phyloP scores from a whole-genome alignment of 2,329 filamentous ascomycete species.

The Monilinia polystroma region DNA sequence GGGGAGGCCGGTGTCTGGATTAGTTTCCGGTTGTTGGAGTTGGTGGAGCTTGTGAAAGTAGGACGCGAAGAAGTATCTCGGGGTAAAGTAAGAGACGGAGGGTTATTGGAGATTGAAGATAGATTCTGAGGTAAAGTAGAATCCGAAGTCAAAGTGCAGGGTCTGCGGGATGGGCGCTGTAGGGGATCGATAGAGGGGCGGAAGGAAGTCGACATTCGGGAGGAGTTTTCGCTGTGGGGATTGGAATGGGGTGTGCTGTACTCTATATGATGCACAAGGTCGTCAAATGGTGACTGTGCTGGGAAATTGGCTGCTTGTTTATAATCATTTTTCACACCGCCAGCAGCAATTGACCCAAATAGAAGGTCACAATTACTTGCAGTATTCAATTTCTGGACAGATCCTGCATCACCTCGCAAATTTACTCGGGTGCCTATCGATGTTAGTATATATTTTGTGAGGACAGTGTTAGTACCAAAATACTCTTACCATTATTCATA shows the following conservation, averaged over 20 bases:
- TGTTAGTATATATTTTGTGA: neutral
- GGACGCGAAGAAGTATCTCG: neutral
- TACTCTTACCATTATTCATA: neutral
- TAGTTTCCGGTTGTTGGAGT: too few species aligned
- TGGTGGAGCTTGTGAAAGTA: neutral
- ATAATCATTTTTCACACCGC: too few species aligned
- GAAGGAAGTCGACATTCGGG: neutral
- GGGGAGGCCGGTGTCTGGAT: too few species aligned
- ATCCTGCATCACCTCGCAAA: neutral
- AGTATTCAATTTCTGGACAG: neutral
- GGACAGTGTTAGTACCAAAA: neutral
- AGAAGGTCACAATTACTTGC: neutral
- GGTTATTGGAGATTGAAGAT: neutral
- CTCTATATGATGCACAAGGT: too few species aligned
- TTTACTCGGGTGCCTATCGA: neutral
- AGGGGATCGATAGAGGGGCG: neutral
- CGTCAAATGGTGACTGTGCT: too few species aligned
- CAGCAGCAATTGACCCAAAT: neutral
- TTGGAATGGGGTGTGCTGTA: neutral
- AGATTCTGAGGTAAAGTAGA: neutral
- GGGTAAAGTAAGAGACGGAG: neutral
- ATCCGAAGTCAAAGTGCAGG: too few species aligned
- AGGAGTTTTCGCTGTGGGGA: neutral
- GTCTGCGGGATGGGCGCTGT: neutral
- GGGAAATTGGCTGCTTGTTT: too few species aligned